These are phyloP conservation scores for Phytophthora pinifolia DNA, from an alignment of 352 stramenopile species.

Conservation along the genomic window DNA sequence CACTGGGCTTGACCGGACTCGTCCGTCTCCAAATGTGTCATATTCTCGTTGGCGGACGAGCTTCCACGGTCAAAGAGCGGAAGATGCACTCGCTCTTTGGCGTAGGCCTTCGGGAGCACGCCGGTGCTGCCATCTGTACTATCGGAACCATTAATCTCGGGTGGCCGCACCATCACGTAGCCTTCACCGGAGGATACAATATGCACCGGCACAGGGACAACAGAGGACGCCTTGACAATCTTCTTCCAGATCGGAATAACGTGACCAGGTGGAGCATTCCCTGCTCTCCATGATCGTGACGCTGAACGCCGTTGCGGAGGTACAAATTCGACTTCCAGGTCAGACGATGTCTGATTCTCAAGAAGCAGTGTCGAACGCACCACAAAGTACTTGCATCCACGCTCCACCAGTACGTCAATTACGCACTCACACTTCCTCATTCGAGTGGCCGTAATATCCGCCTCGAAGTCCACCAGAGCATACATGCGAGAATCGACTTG, in stretches of 20 bases:
- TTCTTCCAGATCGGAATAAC: slow-evolving; percentile 70
- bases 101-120: slow-evolving; percentile 61
- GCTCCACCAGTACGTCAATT: slow-evolving; percentile 84
- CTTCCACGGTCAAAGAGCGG: slow-evolving; percentile 63
- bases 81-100: slow-evolving; percentile 71
- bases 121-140: slow-evolving; percentile 4
- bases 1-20: slow-evolving; percentile 37
- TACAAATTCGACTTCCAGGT: slow-evolving; percentile 86
- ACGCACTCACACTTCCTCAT: slow-evolving; percentile 84
- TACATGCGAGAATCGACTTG: slow-evolving; percentile 86
- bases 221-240: slow-evolving; percentile 55
- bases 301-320: slow-evolving; percentile 45
- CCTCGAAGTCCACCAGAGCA: slow-evolving; percentile 66
- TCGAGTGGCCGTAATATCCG: slow-evolving; percentile 37
- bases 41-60: slow-evolving; percentile 31
- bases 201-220: slow-evolving; percentile 71
- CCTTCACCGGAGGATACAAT: slow-evolving; percentile 71
- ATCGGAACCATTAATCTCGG: slow-evolving; percentile 48
- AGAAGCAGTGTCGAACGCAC: slow-evolving; percentile 79
- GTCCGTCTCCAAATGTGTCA: slow-evolving; percentile 30
- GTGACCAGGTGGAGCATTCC: slow-evolving; percentile 32
- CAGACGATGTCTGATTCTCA: slow-evolving; percentile 83
- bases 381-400: slow-evolving; percentile 88
- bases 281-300: slow-evolving; percentile 36
- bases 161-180: slow-evolving; percentile 72